Evolutionary conservation across 352 stramenopile genomes (phyloP).

Genomic region (Globisporangium orthogonon): DNA sequence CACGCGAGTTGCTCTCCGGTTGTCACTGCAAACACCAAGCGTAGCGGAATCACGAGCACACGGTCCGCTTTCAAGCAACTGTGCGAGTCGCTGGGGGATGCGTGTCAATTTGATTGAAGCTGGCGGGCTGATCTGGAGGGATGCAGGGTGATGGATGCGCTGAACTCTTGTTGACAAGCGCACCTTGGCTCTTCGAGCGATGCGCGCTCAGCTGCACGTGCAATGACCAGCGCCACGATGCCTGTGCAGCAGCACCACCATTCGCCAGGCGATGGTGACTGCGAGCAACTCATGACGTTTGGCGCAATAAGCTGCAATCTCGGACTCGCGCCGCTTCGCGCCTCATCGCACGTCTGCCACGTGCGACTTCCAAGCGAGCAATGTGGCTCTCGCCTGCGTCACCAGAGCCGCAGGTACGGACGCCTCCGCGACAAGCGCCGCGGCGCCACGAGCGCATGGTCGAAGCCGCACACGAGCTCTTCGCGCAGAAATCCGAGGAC

Average conservation of each 20-base stretch:
- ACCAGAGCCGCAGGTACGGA: not conserved
- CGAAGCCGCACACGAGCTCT: constrained; percentile 21
- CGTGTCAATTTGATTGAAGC: not conserved
- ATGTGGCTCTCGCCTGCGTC: not conserved
- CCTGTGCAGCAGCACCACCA: no score
- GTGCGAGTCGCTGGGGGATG: not conserved
- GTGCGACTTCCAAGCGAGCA: not conserved
- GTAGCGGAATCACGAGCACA: no score
- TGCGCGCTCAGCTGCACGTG: no score
- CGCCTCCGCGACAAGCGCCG: not conserved
- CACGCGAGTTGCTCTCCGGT: not conserved
- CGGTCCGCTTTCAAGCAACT: not conserved
- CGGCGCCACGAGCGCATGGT: constrained; percentile 23
- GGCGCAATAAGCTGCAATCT: no score
- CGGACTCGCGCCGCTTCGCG: not conserved
- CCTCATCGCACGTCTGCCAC: no score
- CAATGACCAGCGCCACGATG: no score
- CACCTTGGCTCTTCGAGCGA: not conserved
- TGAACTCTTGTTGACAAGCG: not conserved
- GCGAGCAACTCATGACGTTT: no score
- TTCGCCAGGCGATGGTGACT: no score
- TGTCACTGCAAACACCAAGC: no score
- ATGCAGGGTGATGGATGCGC: not conserved
- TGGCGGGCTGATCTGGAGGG: not conserved
- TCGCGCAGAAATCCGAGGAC: constrained; percentile 2